Evolutionary conservation across 805 yeast species (phyloP), one percentile per base, ranked within the genome.

Genomic region (Saccharomycopsis fermentans): DNA sequence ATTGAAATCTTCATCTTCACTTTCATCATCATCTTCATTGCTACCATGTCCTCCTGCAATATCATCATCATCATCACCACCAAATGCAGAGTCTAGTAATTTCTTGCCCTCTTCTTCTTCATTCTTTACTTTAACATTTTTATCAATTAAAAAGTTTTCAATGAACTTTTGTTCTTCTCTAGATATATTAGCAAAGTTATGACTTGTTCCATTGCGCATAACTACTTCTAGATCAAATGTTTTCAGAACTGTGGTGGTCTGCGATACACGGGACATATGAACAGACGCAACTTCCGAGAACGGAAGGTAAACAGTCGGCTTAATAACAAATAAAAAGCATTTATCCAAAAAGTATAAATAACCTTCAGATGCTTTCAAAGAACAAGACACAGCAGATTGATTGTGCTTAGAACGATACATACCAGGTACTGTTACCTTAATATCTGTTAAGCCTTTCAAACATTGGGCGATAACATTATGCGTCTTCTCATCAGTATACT

Each of bases 361-460:
- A 32, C 99, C 98, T 74, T 94, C 98, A 55, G 88, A 86, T 0
- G 98, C 98, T 71, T 92, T 94, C 65, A 89, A 80, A 6, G 97
- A 89, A 73, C 98, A 92, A 21, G 90, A 79, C 32, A 94, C 86
- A 3, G 96, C 97, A 14, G 96, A 87, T 66, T 86, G 90, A 52
- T 82, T 83, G 67, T 83, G 85, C 43, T 84, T 81, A 4, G 96
- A 85, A 61, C 78, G 78, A 76, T 82, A 94, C 2, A 86, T 77
- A 14, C 96, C 96, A 0, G 97, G 96, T 48, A 84, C 83, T 29
- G 89, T 83, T 59, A 92, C 82, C 67, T 90, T 84, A 62, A 91
- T 82, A 64, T 89, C 96, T 3, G 96, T 84, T 63, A 94, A 80
- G 2, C 99, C 99, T 68, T 87, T 84, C 70, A 94, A 81, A 58